Base-by-base conservation (phyloP, 352 stramenopile species). In the Plasmopara muralis region DNA sequence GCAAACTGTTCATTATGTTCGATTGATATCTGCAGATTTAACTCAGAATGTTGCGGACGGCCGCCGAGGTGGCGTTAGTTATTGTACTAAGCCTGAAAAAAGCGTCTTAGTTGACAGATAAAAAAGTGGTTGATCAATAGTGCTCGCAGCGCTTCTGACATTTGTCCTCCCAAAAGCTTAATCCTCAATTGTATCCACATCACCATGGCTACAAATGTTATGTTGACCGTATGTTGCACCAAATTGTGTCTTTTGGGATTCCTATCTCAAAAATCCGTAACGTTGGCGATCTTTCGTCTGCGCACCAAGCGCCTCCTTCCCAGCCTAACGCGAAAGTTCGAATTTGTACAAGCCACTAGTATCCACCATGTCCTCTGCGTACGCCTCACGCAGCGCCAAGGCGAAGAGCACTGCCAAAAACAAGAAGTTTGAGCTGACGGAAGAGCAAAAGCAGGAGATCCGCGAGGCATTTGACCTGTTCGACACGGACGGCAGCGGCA, bases 391-490 rank as follows among this genome's bases (percentile, higher is more conserved):
- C 40, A 71, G 68, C 54, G 70, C 72, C 51, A 88, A 88, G 56
- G 72, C 74, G 69, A 87, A 86, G 58, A 75, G 66, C 47, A 68
- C 77, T 10, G 72, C 67, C 51, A 90, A 88, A 64, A 88, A 82
- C 72, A 88, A 90, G 52, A 87, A 90, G 61, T 78, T 87, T 35
- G 75, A 86, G 64, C 80, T 98, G 28, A 96, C 78, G 25, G 88
- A 97, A 55, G 93, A 98, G 68, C 89, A 98, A 67, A 97, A 97
- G 68, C 89, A 98, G 68, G 87, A 96, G 66, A 96, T 97, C 64
- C 74, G 89, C 46, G 91, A 98, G 64, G 89, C 90, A 16, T 99
- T 99, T 70, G 89, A 97, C 72, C 75, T 99, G 18, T 98, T 99
- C 60, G 96, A 99, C 70, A 97, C 86, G n/a, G 89, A 98, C 57